These are phyloP conservation scores for Scheffersomyces amazonensis DNA, from an alignment of 805 yeast species.

Conservation along the genomic window DNA sequence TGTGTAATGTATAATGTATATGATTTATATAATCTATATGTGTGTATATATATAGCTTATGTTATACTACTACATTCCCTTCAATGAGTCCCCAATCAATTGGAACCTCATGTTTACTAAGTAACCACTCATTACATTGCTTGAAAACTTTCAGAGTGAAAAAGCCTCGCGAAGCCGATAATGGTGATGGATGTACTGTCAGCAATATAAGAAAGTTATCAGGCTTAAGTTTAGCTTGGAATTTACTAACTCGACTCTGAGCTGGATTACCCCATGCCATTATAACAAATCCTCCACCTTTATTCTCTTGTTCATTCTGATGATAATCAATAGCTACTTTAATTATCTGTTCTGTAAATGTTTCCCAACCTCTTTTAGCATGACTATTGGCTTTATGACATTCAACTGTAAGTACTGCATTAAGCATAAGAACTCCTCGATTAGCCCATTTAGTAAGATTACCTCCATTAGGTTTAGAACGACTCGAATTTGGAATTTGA, in stretches of 20 bases:
- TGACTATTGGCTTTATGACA: slow-evolving; percentile 95
- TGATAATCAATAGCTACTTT: slow-evolving; percentile 49
- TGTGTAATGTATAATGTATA: slow-evolving; percentile 30
- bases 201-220: slow-evolving; percentile 48
- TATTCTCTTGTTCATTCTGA: slow-evolving; percentile 22
- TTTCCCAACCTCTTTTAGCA: slow-evolving; percentile 88
- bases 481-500: slow-evolving; percentile 44
- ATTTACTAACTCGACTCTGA: slow-evolving; percentile 51
- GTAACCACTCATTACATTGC: slow-evolving; percentile 76
- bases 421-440: slow-evolving; percentile 83
- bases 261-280: slow-evolving; percentile 86
- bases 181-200: slow-evolving; percentile 92
- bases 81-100: slow-evolving; percentile 65
- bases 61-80: slow-evolving; percentile 20
- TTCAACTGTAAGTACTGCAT: slow-evolving; percentile 85
- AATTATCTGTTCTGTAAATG: slow-evolving; percentile 74
- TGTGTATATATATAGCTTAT: no score
- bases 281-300: slow-evolving; percentile 55
- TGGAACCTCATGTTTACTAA: slow-evolving; percentile 37
- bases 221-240: slow-evolving; percentile 17
- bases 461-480: slow-evolving; percentile 47
- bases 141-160: slow-evolving; percentile 74
- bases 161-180: slow-evolving; percentile 83
- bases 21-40: not conserved
- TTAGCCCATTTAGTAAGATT: slow-evolving; percentile 80